A percentile compares a stretch with the other conserved stretches of the same genome.
phyloP scores from a whole-genome alignment of 768 basidiomycete species.

The Russula emetica region DNA sequence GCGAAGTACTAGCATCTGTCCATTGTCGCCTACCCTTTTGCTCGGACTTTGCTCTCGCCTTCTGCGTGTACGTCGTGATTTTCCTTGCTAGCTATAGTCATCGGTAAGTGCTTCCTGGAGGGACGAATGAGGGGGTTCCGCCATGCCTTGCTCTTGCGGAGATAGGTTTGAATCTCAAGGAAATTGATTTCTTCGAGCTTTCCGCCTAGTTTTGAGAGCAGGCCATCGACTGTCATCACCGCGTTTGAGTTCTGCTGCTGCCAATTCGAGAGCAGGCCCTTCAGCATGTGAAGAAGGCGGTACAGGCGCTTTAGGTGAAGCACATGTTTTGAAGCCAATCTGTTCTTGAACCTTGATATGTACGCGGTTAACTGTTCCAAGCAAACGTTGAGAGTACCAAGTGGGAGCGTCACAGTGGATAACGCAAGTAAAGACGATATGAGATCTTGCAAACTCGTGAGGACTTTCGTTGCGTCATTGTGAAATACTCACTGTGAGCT shows the following conservation, averaged over 20 bases:
- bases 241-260: slow-evolving; percentile 44
- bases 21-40: slow-evolving; percentile 28
- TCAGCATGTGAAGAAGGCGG: slow-evolving; percentile 64
- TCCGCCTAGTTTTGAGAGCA: slow-evolving; percentile 62
- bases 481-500: slow-evolving; percentile 74
- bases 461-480: neutral
- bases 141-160: slow-evolving; percentile 76
- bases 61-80: slow-evolving; percentile 71
- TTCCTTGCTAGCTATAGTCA: slow-evolving; percentile 58
- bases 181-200: slow-evolving; percentile 75
- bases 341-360: slow-evolving; percentile 69
- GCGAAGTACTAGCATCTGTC: neutral
- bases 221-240: slow-evolving; percentile 63
- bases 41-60: slow-evolving; percentile 31
- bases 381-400: slow-evolving; percentile 53
- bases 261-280: slow-evolving; percentile 57
- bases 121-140: neutral
- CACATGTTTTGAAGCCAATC: slow-evolving; percentile 66
- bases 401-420: slow-evolving; percentile 66
- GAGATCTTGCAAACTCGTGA: slow-evolving; percentile 50
- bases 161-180: slow-evolving; percentile 74
- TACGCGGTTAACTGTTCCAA: slow-evolving; percentile 75
- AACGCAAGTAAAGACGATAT: slow-evolving; percentile 87
- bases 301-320: slow-evolving; percentile 79
- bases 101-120: neutral